These are phyloP conservation scores for Suillus subluteus DNA, from an alignment of 768 basidiomycete genomes.

Conservation along the genomic window DNA sequence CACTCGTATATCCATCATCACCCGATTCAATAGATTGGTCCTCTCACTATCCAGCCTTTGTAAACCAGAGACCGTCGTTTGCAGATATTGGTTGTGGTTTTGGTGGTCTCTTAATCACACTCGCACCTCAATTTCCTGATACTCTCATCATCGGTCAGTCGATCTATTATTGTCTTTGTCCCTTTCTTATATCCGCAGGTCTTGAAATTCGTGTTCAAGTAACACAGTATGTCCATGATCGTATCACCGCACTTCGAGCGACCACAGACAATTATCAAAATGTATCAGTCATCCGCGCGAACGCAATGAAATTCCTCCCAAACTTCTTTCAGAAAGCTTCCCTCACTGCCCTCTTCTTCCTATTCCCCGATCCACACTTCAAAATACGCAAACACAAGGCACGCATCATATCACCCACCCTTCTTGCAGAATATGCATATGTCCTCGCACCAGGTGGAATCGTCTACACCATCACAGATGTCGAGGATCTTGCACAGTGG, in stretches of 20 bases:
- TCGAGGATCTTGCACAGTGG: slow-evolving; percentile 92
- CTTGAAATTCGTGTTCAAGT: slow-evolving; percentile 98
- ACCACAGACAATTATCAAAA: slow-evolving; percentile 70
- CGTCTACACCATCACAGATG: slow-evolving; percentile 97
- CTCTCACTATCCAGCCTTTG: slow-evolving; percentile 77
- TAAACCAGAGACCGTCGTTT: slow-evolving; percentile 78
- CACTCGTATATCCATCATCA: slow-evolving; percentile 81
- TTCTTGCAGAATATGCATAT: slow-evolving; percentile 97
- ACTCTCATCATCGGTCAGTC: slow-evolving; percentile 91
- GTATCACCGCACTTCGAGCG: slow-evolving; percentile 90
- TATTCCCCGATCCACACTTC: slow-evolving; percentile 99
- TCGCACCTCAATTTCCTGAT: slow-evolving; percentile 91
- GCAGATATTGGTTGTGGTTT: slow-evolving; percentile 99
- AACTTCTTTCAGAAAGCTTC: slow-evolving; percentile 95
- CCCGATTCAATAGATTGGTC: slow-evolving; percentile 83
- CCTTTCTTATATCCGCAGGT: slow-evolving; percentile 48
- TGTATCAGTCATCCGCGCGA: slow-evolving; percentile 91
- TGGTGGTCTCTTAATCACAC: slow-evolving; percentile 86
- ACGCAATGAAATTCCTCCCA: slow-evolving; percentile 98
- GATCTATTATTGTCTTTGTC: slow-evolving; percentile 23
- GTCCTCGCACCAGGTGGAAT: slow-evolving; percentile 92
- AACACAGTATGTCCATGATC: slow-evolving; percentile 93
- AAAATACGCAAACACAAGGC: slow-evolving; percentile 98
- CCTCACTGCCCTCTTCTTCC: slow-evolving; percentile 91
- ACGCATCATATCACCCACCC: slow-evolving; percentile 96